Percentiles rank a stretch among this genome's conserved stretches.
Evolutionary conservation across 306 rosid genomes (phyloP).

Genomic region (Quercus suber): DNA sequence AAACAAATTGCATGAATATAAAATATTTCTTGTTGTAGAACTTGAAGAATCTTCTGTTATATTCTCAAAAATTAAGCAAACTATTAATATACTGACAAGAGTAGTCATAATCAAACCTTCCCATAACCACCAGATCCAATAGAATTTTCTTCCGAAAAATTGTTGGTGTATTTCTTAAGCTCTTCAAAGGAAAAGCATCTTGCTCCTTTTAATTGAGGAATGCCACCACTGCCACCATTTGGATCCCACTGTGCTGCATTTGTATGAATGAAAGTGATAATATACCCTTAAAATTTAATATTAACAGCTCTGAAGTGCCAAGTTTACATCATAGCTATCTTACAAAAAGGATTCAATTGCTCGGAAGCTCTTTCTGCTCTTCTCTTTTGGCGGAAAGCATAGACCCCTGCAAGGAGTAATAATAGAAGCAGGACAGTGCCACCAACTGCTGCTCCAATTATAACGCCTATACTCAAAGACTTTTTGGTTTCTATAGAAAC

Average conservation of each 20-base stretch:
- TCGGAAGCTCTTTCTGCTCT: no score
- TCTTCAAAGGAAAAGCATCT: conserved; percentile 67
- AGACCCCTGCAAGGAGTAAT: no score
- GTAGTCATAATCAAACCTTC: conserved; percentile 37
- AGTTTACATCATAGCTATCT: background rate
- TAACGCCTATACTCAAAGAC: conserved; percentile 33
- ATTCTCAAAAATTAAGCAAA: background rate
- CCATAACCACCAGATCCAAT: conserved; percentile 76
- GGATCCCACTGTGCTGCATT: conserved; percentile 50
- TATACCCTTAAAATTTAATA: background rate
- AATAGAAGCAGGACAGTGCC: background rate
- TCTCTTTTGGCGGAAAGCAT: no score
- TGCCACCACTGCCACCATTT: conserved; percentile 29
- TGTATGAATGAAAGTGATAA: conserved; percentile 19
- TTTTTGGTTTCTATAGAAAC: background rate
- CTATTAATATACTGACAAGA: background rate
- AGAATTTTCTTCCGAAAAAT: conserved; percentile 34
- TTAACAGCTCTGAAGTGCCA: background rate
- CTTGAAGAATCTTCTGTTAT: background rate
- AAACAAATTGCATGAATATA: background rate
- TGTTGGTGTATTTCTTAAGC: conserved; percentile 52
- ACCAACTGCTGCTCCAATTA: background rate
- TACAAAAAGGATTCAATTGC: conserved; percentile 25
- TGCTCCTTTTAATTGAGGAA: conserved; percentile 51
- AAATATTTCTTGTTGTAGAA: background rate